Percentiles rank a stretch among this genome's conserved stretches.
Conservation (phyloP, 139 green algal species). For the Closterium sp. region DNA sequence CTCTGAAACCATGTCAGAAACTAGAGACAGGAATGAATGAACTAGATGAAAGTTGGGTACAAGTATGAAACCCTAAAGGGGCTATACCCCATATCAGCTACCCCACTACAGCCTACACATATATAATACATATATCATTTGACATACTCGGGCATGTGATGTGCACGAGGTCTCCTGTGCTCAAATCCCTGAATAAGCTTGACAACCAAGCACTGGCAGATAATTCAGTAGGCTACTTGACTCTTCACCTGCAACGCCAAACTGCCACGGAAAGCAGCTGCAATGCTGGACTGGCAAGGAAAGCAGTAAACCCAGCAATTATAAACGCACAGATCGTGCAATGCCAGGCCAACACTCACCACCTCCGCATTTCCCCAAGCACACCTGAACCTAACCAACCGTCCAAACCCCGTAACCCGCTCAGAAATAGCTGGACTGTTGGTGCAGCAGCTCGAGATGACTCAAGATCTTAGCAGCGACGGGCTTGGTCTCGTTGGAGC, state of each 20-base stretch:
- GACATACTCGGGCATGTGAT: no score
- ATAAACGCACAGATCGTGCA: not conserved
- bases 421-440: not conserved
- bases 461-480: slow-evolving; percentile 40
- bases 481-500: slow-evolving; percentile 30
- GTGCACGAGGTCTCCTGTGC: not conserved
- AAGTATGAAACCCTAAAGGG: no score
- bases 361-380: not conserved
- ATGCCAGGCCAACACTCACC: not conserved
- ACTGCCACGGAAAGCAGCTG: no score
- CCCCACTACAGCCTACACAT: no score
- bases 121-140: no score
- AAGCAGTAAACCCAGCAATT: not conserved
- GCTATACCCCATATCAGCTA: no score
- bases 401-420: not conserved
- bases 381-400: not conserved
- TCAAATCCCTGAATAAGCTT: not conserved
- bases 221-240: not conserved
- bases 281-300: not conserved
- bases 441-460: slow-evolving; percentile 10
- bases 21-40: no score
- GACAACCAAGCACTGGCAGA: not conserved
- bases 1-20: no score
- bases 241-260: not conserved
- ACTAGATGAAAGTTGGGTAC: no score